These are phyloP conservation scores for Tulasnella sp. DNA, from an alignment of 768 basidiomycete species.

Conservation along the genomic window DNA sequence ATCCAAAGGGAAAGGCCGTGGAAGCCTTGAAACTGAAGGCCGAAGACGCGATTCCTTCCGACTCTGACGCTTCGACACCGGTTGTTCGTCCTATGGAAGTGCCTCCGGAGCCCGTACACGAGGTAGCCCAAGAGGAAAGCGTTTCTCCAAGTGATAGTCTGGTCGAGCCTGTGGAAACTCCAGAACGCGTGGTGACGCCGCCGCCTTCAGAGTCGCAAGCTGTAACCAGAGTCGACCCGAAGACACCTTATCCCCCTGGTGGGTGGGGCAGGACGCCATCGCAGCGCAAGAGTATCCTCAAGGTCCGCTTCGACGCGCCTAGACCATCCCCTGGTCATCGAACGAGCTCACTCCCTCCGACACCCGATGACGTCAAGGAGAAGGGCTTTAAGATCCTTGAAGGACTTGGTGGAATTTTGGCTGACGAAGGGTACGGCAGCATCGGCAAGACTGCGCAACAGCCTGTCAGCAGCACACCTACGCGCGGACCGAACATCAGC, in stretches of 20 bases:
- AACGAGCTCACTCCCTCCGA: slow-evolving; percentile 18
- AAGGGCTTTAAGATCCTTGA: slow-evolving; percentile 20
- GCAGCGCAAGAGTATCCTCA: slow-evolving; percentile 27
- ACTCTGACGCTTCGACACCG: slow-evolving; percentile 20
- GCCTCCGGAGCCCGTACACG: not conserved
- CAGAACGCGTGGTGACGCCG: not conserved
- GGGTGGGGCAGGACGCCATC: slow-evolving; percentile 20
- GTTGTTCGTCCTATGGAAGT: slow-evolving; percentile 18
- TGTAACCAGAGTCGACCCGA: not conserved
- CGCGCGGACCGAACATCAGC: slow-evolving; percentile 3
- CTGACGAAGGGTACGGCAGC: not conserved
- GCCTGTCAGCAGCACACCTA: not conserved
- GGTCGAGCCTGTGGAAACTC: not conserved
- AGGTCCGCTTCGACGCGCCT: slow-evolving; percentile 30
- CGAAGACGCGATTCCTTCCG: not conserved
- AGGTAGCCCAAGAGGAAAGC: not conserved
- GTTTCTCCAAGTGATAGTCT: not conserved
- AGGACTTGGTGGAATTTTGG: not conserved
- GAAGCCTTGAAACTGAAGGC: slow-evolving; percentile 25
- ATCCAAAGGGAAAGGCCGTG: slow-evolving; percentile 26
- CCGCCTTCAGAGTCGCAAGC: not conserved
- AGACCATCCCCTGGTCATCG: not conserved
- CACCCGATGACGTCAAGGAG: slow-evolving; percentile 20
- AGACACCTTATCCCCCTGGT: slow-evolving; percentile 28
- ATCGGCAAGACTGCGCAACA: slow-evolving; percentile 11